A percentile compares a stretch with the other conserved stretches of the same genome.
These are phyloP conservation scores for Neurospora sp. DNA, from an alignment of 2,329 filamentous ascomycete species.

Conservation along the genomic window DNA sequence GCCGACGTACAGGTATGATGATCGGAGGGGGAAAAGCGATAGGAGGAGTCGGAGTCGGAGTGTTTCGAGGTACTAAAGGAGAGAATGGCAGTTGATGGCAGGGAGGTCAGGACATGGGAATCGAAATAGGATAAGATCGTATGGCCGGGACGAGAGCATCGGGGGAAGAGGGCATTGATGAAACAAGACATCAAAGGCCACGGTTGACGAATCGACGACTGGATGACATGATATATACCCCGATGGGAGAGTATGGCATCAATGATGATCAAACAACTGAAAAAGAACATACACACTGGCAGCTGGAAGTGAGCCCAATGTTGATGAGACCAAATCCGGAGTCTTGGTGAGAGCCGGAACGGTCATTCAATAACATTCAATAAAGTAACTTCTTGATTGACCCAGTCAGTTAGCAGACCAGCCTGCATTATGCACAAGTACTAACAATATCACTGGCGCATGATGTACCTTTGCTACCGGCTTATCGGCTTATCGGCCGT, in stretches of 20 bases:
- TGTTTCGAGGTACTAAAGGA: conserved; percentile 5
- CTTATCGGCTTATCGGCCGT: not conserved
- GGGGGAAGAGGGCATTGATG: not conserved
- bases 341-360: not conserved
- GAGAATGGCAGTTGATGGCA: not conserved
- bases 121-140: not conserved
- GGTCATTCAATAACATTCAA: not conserved
- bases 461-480: not conserved
- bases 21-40: not conserved
- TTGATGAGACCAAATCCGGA: not conserved
- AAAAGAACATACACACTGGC: not conserved
- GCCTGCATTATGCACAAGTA: not conserved
- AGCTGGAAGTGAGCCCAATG: not conserved
- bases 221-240: not conserved
- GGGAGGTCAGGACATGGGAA: not conserved
- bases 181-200: not conserved
- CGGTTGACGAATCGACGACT: not conserved
- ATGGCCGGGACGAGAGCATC: not conserved
- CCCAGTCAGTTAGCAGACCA: too few relatives aligned
- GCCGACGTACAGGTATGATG: conserved; percentile 3
- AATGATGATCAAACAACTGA: not conserved
- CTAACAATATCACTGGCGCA: not conserved
- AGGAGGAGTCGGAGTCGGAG: conserved; percentile 10
- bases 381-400: not conserved
- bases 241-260: not conserved